Conservation (phyloP, 208 protist species). For the Strigomonas galati region DNA sequence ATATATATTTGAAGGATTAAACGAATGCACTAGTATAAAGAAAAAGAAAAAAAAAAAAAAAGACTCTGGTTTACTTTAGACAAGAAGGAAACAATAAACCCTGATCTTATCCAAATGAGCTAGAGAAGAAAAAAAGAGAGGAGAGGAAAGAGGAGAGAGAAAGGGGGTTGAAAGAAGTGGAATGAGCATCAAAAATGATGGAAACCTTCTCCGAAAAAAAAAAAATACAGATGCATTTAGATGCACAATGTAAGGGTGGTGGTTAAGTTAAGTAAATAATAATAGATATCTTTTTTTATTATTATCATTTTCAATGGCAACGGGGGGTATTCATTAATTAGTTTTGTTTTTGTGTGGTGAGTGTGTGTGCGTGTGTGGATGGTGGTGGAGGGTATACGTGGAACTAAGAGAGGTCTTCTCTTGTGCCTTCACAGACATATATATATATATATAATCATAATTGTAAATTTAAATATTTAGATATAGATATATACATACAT, state of each 20-base stretch:
- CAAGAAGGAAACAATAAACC: neutral
- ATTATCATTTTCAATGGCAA: too few relatives aligned
- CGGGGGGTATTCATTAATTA: too few relatives aligned
- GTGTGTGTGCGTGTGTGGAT: too few relatives aligned
- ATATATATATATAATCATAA: too few relatives aligned
- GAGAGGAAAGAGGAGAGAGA: slow-evolving; percentile 1
- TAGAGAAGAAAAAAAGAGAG: slow-evolving; percentile 2
- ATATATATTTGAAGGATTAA: neutral
- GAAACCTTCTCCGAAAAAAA: neutral
- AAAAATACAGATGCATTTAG: slow-evolving; percentile 3
- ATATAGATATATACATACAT: too few relatives aligned
- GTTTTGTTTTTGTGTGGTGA: too few relatives aligned
- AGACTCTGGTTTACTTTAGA: neutral
- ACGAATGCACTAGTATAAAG: neutral
- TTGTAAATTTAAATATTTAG: too few relatives aligned
- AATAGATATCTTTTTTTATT: too few relatives aligned
- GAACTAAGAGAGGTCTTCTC: neutral
- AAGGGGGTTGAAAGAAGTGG: neutral
- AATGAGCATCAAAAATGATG: neutral
- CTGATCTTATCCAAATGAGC: neutral
- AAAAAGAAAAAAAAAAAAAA: neutral
- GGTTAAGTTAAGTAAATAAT: too few relatives aligned
- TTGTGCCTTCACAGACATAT: too few relatives aligned
- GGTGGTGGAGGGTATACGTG: too few relatives aligned
- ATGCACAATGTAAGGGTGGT: too few relatives aligned